Conservation (phyloP, 331 rosid species). For the Acacia pycnantha region DNA sequence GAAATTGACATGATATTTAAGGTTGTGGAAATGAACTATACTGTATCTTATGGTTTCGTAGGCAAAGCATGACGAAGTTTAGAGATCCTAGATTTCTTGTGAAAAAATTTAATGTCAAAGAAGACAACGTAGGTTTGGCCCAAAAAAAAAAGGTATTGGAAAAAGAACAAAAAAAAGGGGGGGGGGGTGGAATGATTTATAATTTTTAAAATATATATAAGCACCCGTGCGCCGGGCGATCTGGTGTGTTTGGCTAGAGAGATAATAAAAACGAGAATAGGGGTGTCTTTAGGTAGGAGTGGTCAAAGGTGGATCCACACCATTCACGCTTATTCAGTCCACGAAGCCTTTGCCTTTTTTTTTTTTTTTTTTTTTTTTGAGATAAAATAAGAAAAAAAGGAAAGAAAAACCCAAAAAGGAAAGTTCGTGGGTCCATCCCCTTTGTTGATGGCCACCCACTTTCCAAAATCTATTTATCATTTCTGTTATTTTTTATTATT, state of each 20-base stretch:
- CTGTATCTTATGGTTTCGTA: not conserved
- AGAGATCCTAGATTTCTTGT: slow-evolving; percentile 24
- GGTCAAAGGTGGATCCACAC: not conserved
- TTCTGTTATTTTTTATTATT: not conserved
- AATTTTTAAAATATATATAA: not conserved
- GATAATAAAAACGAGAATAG: not conserved
- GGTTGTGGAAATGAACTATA: not conserved
- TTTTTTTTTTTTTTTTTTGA: no score
- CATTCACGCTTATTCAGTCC: not conserved
- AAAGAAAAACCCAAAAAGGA: not conserved
- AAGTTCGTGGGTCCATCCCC: slow-evolving; percentile 36
- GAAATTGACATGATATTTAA: not conserved
- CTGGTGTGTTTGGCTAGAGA: slow-evolving; percentile 18
- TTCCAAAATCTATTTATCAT: not conserved
- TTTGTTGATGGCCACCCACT: slow-evolving; percentile 46
- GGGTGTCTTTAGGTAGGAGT: not conserved
- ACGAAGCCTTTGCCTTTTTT: not conserved
- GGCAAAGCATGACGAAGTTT: slow-evolving; percentile 21
- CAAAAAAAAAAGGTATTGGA: no score
- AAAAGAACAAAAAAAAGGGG: not conserved
- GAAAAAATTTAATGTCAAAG: not conserved
- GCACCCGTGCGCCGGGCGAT: slow-evolving; percentile 44
- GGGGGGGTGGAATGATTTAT: not conserved
- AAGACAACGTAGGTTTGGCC: not conserved
- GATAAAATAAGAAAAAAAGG: not conserved